Percentiles rank a stretch among this genome's conserved stretches.
Evolutionary conservation across 116 monocot genomes (phyloP).

Genomic region (Thalassia testudinum): DNA sequence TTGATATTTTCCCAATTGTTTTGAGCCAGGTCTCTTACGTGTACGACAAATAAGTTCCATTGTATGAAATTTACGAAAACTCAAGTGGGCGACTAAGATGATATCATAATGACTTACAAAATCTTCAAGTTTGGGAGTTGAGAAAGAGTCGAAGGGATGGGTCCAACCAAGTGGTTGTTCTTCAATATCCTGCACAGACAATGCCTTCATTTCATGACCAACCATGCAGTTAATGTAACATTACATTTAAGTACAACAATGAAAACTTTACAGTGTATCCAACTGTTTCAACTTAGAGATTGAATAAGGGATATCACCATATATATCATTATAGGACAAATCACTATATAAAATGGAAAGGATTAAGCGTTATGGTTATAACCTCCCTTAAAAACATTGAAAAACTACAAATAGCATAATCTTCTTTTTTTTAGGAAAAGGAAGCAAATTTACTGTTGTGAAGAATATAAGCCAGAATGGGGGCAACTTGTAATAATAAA

Average conservation of each 20-base stretch:
- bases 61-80: no score
- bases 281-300: conserved; percentile 83
- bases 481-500: no score
- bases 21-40: conserved; percentile 34
- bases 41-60: background rate
- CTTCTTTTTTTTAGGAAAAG: no score
- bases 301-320: conserved; percentile 81
- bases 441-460: no score
- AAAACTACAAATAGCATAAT: no score
- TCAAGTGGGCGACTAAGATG: background rate
- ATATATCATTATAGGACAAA: conserved; percentile 78
- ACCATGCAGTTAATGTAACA: no score
- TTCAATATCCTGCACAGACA: conserved; percentile 59
- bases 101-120: conserved; percentile 36
- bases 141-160: conserved; percentile 88
- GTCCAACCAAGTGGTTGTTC: conserved; percentile 69
- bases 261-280: conserved; percentile 55
- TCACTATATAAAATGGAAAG: conserved; percentile 54
- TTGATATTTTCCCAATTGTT: no score
- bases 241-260: background rate
- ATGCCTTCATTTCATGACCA: no score
- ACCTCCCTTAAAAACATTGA: no score
- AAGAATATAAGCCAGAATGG: no score
- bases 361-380: no score
- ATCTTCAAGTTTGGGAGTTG: conserved; percentile 84